A percentile compares a stretch with the other conserved stretches of the same genome.
phyloP scores from a whole-genome alignment of 768 basidiomycete genomes.

The Tricholoma furcatifolium region DNA sequence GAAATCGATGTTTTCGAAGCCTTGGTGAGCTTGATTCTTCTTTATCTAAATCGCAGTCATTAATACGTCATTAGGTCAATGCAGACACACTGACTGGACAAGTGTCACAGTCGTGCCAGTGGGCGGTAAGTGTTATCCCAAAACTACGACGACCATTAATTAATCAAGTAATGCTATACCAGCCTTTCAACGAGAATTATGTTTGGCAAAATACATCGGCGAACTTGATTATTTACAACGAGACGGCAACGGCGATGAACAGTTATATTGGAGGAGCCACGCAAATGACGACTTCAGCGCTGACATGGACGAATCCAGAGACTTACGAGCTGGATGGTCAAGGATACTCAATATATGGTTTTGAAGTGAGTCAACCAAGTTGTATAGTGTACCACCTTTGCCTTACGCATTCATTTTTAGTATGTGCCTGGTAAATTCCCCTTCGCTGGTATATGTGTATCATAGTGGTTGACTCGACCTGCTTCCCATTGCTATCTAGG shows the following conservation, averaged over 20 bases:
- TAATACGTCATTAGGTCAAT: slow-evolving; percentile 38
- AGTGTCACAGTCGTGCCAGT: slow-evolving; percentile 86
- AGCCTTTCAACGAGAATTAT: slow-evolving; percentile 81
- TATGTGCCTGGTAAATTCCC: slow-evolving; percentile 37
- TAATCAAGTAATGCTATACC: background rate
- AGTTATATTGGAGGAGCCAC: slow-evolving; percentile 63
- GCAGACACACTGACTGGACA: slow-evolving; percentile 43
- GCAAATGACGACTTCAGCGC: slow-evolving; percentile 79
- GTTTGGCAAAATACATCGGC: slow-evolving; percentile 59
- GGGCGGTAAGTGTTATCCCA: slow-evolving; percentile 54
- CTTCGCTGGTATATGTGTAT: background rate
- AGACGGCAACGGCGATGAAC: slow-evolving; percentile 55
- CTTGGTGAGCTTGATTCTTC: slow-evolving; percentile 35
- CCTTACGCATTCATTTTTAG: slow-evolving; percentile 17
- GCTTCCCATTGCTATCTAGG: slow-evolving; percentile 35
- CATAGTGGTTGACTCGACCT: background rate
- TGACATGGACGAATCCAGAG: slow-evolving; percentile 61
- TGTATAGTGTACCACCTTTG: background rate
- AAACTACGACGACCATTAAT: background rate
- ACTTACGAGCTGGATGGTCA: slow-evolving; percentile 64
- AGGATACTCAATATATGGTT: slow-evolving; percentile 78
- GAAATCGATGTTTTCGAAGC: slow-evolving; percentile 94
- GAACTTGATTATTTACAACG: slow-evolving; percentile 59
- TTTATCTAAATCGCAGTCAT: background rate
- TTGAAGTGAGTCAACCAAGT: slow-evolving; percentile 48